These are phyloP conservation scores for Hypoxylon fuscum DNA, from an alignment of 495 filamentous ascomycete species.

Conservation along the genomic window DNA sequence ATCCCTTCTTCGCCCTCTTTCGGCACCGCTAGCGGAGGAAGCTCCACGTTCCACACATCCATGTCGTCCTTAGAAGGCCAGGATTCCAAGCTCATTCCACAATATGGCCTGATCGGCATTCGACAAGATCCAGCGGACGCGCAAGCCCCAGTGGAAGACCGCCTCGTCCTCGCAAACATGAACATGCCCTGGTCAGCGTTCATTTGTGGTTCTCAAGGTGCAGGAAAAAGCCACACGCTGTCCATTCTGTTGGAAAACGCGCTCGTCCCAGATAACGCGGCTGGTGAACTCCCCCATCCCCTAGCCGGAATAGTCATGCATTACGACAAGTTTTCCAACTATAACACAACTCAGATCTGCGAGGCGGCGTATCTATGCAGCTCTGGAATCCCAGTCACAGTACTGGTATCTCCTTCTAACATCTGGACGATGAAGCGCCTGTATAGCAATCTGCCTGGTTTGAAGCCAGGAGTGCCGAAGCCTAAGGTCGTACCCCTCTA, in stretches of 20 bases:
- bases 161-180: slow-evolving; percentile 63
- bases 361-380: slow-evolving; percentile 66
- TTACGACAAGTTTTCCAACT: slow-evolving; percentile 58
- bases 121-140: not conserved
- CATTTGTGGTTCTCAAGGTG: slow-evolving; percentile 71
- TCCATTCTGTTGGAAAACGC: slow-evolving; percentile 67
- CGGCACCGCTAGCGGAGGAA: not conserved
- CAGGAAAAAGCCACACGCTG: slow-evolving; percentile 71
- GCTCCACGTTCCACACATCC: not conserved
- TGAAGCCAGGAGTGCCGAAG: slow-evolving; percentile 41
- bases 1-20: slow-evolving; percentile 15
- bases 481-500: slow-evolving; percentile 55
- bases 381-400: slow-evolving; percentile 55
- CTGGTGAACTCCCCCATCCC: slow-evolving; percentile 42
- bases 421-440: slow-evolving; percentile 36
- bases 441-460: slow-evolving; percentile 42
- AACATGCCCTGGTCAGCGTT: slow-evolving; percentile 65
- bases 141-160: slow-evolving; percentile 36
- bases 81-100: slow-evolving; percentile 14
- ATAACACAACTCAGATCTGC: slow-evolving; percentile 53
- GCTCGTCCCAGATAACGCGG: slow-evolving; percentile 41
- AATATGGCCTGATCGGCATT: slow-evolving; percentile 29
- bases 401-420: slow-evolving; percentile 65
- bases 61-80: too few species aligned
- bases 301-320: slow-evolving; percentile 65